phyloP scores from a whole-genome alignment of 23 red algal genomes.

The Gracilaria domingensis region DNA sequence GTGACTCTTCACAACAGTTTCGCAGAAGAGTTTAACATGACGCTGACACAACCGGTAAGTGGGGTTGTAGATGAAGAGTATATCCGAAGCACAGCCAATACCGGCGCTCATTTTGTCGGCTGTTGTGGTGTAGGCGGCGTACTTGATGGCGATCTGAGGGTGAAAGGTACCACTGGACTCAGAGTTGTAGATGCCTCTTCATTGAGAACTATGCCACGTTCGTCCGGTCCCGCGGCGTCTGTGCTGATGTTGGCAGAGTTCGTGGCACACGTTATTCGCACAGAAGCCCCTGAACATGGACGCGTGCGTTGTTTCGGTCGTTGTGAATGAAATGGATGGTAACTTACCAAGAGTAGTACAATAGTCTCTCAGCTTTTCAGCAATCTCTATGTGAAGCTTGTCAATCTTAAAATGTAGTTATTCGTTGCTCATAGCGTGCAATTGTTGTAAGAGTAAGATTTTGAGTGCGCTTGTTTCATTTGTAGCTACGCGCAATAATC shows the following conservation, averaged over 20 bases:
- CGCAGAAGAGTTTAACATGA: slow-evolving; percentile 22
- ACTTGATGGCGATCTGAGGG: slow-evolving; percentile 30
- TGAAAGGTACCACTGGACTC: slow-evolving; percentile 43
- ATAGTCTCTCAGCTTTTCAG: too few relatives aligned
- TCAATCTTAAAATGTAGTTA: not conserved
- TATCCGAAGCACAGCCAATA: slow-evolving; percentile 31
- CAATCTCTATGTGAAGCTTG: not conserved
- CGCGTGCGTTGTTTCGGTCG: not conserved
- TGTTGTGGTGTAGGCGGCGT: slow-evolving; percentile 53
- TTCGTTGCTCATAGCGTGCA: not conserved
- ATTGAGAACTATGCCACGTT: slow-evolving; percentile 56
- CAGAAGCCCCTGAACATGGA: not conserved
- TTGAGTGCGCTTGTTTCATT: too few relatives aligned
- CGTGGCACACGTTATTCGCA: slow-evolving; percentile 19
- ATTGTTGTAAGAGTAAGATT: too few relatives aligned
- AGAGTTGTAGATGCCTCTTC: slow-evolving; percentile 74
- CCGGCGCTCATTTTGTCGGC: slow-evolving; percentile 55
- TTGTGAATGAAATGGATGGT: not conserved
- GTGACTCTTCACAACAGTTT: not conserved
- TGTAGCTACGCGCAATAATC: not conserved
- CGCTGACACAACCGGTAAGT: slow-evolving; percentile 3
- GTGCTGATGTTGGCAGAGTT: slow-evolving; percentile 66
- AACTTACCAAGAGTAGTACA: too few relatives aligned
- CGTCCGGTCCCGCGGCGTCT: slow-evolving; percentile 60
- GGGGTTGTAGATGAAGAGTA: slow-evolving; percentile 29